These are phyloP conservation scores for Babjeviella inositovora DNA, from an alignment of 805 yeast genomes.

Conservation along the genomic window DNA sequence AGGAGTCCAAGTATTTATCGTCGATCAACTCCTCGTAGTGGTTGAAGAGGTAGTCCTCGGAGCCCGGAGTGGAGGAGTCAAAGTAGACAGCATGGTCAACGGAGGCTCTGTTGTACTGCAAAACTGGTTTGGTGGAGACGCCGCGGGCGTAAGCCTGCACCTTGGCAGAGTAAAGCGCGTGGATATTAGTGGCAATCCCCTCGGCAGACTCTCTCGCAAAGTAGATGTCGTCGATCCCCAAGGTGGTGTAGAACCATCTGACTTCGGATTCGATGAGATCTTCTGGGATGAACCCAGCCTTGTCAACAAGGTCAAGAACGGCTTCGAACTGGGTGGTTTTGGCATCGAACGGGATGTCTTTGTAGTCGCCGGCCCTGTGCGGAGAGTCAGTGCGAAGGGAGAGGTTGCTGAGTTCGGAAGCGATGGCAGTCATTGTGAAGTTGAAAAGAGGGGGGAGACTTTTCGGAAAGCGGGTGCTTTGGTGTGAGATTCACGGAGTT, in stretches of 20 bases:
- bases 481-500: no score
- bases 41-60: conserved; percentile 19
- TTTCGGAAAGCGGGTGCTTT: no score
- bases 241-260: conserved; percentile 71
- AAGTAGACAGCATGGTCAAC: conserved; percentile 85
- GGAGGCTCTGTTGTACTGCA: conserved; percentile 66
- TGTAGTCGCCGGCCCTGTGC: no score
- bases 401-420: no score
- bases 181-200: conserved; percentile 71
- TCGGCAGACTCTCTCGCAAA: conserved; percentile 75
- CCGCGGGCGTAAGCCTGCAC: conserved; percentile 70
- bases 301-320: conserved; percentile 70
- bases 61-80: conserved; percentile 48
- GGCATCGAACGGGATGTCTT: conserved; percentile 60
- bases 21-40: conserved; percentile 66
- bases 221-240: conserved; percentile 87
- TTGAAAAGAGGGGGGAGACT: no score
- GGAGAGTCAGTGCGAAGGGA: no score
- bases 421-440: no score
- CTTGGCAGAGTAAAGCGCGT: conserved; percentile 84
- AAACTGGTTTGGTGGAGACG: conserved; percentile 32
- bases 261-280: conserved; percentile 73
- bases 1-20: conserved; percentile 56
- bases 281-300: conserved; percentile 83
- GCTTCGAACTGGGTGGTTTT: conserved; percentile 66